phyloP scores from a whole-genome alignment of 2,329 filamentous ascomycete genomes.

The Diaporthe citrichinensis region DNA sequence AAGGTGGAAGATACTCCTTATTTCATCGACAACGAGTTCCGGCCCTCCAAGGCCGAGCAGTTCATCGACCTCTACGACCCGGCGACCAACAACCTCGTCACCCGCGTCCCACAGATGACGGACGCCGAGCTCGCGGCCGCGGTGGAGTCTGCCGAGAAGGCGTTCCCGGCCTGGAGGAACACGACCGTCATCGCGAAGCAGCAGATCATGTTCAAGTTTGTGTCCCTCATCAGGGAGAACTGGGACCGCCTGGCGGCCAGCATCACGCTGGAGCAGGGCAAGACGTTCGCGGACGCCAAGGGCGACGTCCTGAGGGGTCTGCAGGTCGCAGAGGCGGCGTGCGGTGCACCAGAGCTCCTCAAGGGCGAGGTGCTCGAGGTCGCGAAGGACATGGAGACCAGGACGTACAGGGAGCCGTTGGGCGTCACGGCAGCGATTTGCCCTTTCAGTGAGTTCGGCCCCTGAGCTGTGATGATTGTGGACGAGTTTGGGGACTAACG shows the following conservation, averaged over 20 bases:
- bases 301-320: constrained; percentile 86
- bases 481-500: not conserved
- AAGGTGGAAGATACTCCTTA: constrained; percentile 80
- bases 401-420: constrained; percentile 85
- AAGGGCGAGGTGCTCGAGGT: constrained; percentile 89
- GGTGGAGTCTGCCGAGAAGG: constrained; percentile 81
- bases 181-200: constrained; percentile 82
- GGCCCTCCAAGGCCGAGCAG: constrained; percentile 75
- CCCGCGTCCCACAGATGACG: constrained; percentile 85
- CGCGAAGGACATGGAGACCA: constrained; percentile 90
- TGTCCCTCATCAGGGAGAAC: constrained; percentile 83
- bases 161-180: constrained; percentile 80
- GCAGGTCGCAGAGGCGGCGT: constrained; percentile 88
- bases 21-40: constrained; percentile 86
- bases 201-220: constrained; percentile 91
- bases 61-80: constrained; percentile 88
- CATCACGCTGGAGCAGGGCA: constrained; percentile 90
- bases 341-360: constrained; percentile 84
- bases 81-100: constrained; percentile 88
- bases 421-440: constrained; percentile 88
- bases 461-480: constrained; percentile 34
- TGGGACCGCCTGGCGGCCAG: constrained; percentile 88
- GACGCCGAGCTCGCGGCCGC: constrained; percentile 81
- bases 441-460: constrained; percentile 78
- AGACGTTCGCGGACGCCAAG: constrained; percentile 86